Percentiles rank a stretch among this genome's conserved stretches.
Evolutionary conservation across 805 yeast genomes (phyloP).

Genomic region (Cyberlindnera xylosilytica): DNA sequence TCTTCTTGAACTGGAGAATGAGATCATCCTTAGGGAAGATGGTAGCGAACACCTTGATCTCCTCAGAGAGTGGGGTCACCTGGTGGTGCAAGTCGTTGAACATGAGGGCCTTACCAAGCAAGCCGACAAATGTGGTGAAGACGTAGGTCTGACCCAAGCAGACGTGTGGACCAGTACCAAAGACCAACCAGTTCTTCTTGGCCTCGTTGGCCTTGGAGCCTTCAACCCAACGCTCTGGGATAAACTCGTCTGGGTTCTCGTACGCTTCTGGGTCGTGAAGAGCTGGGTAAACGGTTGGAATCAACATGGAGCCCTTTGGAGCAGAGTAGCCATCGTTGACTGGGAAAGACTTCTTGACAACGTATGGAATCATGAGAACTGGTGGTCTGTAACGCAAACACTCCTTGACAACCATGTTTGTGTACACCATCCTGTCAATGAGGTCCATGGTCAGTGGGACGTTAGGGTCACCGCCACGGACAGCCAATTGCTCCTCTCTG

Average conservation of each 20-base stretch:
- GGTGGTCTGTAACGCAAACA: constrained; percentile 95
- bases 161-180: constrained; percentile 96
- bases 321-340: constrained; percentile 80
- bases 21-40: constrained; percentile 97
- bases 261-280: constrained; percentile 97
- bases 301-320: constrained; percentile 96
- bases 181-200: constrained; percentile 91
- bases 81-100: constrained; percentile 77
- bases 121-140: constrained; percentile 79
- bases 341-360: constrained; percentile 83
- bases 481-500: constrained; percentile 85
- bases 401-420: constrained; percentile 89
- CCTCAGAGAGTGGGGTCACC: constrained; percentile 81
- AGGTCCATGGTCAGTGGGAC: constrained; percentile 62
- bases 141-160: constrained; percentile 96
- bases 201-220: constrained; percentile 74
- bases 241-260: constrained; percentile 88
- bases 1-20: constrained; percentile 64
- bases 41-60: constrained; percentile 94
- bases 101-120: constrained; percentile 89
- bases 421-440: constrained; percentile 84
- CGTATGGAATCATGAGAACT: constrained; percentile 96
- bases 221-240: constrained; percentile 93
- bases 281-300: constrained; percentile 94
- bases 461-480: constrained; percentile 74